A percentile compares a stretch with the other conserved stretches of the same genome.
Evolutionary conservation across 2,329 filamentous ascomycete species (phyloP).

Genomic region (Sclerotinia minor): DNA sequence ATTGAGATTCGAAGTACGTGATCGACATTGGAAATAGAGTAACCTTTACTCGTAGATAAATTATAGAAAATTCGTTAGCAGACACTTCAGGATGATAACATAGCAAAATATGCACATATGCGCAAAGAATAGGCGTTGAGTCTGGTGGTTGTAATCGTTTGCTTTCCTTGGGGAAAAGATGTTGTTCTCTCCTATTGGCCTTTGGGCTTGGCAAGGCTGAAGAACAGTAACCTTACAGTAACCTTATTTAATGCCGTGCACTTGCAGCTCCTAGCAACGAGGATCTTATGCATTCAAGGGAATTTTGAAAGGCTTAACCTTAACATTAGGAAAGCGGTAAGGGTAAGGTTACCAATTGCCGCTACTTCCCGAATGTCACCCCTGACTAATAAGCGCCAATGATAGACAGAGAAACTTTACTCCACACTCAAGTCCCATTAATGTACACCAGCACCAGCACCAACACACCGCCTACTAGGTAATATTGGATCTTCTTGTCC

Average conservation of each 20-base stretch:
- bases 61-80: not conserved
- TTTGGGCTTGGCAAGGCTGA: constrained; percentile 4
- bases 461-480: no score
- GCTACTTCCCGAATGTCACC: not conserved
- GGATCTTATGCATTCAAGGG: no score
- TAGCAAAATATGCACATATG: no score
- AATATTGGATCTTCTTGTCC: no score
- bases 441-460: no score
- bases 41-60: not conserved
- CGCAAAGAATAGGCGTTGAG: not conserved
- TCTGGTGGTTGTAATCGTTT: not conserved
- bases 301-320: not conserved
- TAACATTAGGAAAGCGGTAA: no score
- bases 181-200: not conserved
- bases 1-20: not conserved
- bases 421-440: no score
- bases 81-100: no score
- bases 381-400: not conserved
- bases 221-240: not conserved
- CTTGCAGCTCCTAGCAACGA: not conserved
- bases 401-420: no score
- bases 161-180: not conserved
- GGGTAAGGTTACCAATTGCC: not conserved
- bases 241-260: not conserved
- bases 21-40: not conserved